Percentiles rank a stretch among this genome's conserved stretches.
phyloP scores from a whole-genome alignment of 2,329 filamentous ascomycete species.

The Pseudocercospora eumusae region DNA sequence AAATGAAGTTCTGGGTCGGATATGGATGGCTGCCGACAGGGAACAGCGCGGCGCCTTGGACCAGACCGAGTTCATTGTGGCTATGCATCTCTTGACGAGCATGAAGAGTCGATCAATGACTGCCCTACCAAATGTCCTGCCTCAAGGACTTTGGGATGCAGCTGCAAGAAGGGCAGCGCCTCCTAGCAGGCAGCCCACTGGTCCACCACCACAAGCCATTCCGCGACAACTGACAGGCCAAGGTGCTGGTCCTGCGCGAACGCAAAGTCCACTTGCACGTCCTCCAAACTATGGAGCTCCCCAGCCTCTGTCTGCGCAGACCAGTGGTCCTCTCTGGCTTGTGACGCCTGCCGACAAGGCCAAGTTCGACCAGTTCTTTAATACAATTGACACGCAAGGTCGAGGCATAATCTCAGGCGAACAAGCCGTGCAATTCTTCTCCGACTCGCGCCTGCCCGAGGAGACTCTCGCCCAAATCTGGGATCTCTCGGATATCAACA shows the following conservation, averaged over 20 bases:
- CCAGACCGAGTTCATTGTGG: slow-evolving; percentile 91
- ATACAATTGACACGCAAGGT: slow-evolving; percentile 75
- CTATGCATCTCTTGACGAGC: slow-evolving; percentile 94
- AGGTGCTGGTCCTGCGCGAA: slow-evolving; percentile 50
- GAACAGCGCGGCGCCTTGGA: slow-evolving; percentile 87
- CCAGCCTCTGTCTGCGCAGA: slow-evolving; percentile 53
- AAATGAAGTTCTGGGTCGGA: slow-evolving; percentile 87
- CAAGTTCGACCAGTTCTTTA: slow-evolving; percentile 84
- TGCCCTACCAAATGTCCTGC: slow-evolving; percentile 75
- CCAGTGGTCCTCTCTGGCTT: slow-evolving; percentile 72
- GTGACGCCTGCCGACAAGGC: slow-evolving; percentile 80
- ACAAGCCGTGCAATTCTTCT: slow-evolving; percentile 91
- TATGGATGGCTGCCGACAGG: slow-evolving; percentile 93
- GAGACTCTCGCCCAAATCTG: slow-evolving; percentile 91
- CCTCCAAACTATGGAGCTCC: slow-evolving; percentile 52
- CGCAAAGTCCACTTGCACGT: slow-evolving; percentile 60
- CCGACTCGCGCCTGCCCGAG: slow-evolving; percentile 84
- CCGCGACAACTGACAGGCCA: slow-evolving; percentile 79
- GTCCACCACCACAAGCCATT: slow-evolving; percentile 54
- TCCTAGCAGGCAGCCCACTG: slow-evolving; percentile 32
- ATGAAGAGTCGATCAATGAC: slow-evolving; percentile 82
- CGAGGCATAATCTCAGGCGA: slow-evolving; percentile 88
- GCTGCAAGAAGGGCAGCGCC: slow-evolving; percentile 68
- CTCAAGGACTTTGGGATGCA: slow-evolving; percentile 85
- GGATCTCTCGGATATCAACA: slow-evolving; percentile 94